Evolutionary conservation across 805 yeast species (phyloP), one percentile per base, ranked within the genome.

Genomic region (Zygoascus bituminiphila): DNA sequence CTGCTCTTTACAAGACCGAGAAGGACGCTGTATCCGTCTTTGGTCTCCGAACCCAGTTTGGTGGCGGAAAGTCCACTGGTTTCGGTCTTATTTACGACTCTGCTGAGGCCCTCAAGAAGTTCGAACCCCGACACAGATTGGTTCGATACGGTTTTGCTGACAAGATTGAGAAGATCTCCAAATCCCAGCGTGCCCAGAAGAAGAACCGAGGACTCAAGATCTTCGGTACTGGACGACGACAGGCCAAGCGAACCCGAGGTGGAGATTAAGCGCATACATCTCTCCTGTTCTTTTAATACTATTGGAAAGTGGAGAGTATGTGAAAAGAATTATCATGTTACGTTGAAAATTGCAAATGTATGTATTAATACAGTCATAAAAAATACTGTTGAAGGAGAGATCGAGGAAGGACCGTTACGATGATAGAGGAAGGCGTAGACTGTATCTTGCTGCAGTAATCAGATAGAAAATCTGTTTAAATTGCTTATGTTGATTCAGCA

Each of bases 171-270:
- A 88, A 88, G 81, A 79, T 96, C 67, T 88, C 97, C 67, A 89
- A 98, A 88, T 96, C 89, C 81, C 98, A 93, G 82, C 88, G 98
- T 83, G 93, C 93, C 78, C 98, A 91, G 82, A 88, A 85, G 88
- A 91, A 93, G 89, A 93, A 93, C 95, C 88, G 97, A 56, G 96
- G 85, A 71, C 83, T 84, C 88, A 93, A 93, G 86, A 75, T 87
- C 84, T 88, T 91, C 70, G 99, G 99, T 84, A 93, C 98, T 68
- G 95, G 89, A 70, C 84, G 80, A 74, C 81, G 86, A 75, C 84
- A 82, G 75, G 94, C 95, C 75, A 89, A 88, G 65, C 65, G 70
- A 51, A 57, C 57, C 45, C 50, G 62, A 52, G 56, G 50, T 38
- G 52, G 55, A 41, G 55, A 54, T 24, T 54, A 54, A 54, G 40